Base-by-base conservation (phyloP, 1,139 yeast species). In the Magnusiomyces suaveolens region DNA sequence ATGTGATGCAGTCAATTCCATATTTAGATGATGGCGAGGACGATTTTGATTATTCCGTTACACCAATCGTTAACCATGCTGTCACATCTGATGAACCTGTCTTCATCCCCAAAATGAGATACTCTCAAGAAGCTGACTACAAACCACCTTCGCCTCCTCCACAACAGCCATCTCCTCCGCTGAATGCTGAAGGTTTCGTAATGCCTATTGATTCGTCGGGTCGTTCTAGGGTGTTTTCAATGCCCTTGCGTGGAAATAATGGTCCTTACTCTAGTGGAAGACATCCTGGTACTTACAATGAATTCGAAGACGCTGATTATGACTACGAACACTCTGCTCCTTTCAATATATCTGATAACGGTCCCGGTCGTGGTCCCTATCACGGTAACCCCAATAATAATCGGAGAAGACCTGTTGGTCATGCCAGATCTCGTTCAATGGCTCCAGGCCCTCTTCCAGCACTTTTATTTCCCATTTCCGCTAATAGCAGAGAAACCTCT, bases 1-100 rank as follows among this genome's bases (percentile, higher is more conserved):
- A 56, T 43, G 52, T 48, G n/a, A 52, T 46, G 24, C 48, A 46
- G 48, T 49, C 58, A 16, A 54, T 56, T 52, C 58, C 58, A n/a
- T 53, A 52, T 18, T 20, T 53, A n/a, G 41, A 48, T 12, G 49
- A 43, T 12, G 57, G 29, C 14, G 39, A 23, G 2, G 46, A 38
- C 24, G 54, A 53, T 18, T 43, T 46, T 14, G 55, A 54, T 24
- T 50, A 47, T 14, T 21, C 51, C 12, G 51, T 54, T 10, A 47
- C 44, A 8, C 58, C 54, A n/a, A 56, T 56, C 43, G 46, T 43
- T 23, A 29, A 48, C 23, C 48, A 26, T 6, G 46, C 54, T n/a
- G 53, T 46, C 26, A 38, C 36, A 12, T 21, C 44, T 23, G 44
- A 38, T n/a, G 32, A 16, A 20, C 52, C 52, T 39, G n/a, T 48